Evolutionary conservation across 169 alveolate genomes (phyloP), one percentile per base, ranked within the genome.

Genomic region (Plasmodium knowlesi): DNA sequence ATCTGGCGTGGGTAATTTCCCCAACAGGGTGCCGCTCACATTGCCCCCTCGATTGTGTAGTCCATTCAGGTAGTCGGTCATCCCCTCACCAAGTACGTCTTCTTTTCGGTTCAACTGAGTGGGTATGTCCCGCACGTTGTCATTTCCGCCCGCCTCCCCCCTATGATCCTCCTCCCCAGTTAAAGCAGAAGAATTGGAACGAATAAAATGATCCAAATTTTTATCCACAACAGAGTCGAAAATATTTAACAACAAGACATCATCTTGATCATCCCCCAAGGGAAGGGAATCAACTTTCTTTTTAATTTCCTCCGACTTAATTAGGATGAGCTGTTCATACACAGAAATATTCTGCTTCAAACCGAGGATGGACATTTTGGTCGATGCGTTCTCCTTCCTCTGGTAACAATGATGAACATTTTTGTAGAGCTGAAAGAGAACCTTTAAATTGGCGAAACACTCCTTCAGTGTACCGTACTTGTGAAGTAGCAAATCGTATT

Each of bases 301-400:
- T 76, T 50, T 90, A 28, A 19, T 19, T 76, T 80, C 92, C 5
- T 90, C 95, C 10, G 54, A 80, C 30, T 90, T 79, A 19, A 90
- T 71, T 81, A 81, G 80, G 19, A 90, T 67, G 10, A 90, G 43
- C 70, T 90, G 92, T 5, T 90, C 95, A 81, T 90, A 82, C 28
- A 90, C 50, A 34, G 92, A 80, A 67, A 90, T 90, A 22, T 90
- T 82, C 70, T 90, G 95, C 28, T 90, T 90, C 83, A 90, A 70
- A 81, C 74, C 92, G 28, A 90, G 22, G 9, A 61, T 32, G 16
- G 83, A 39, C 22, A 90, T 12, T 67, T 79, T 81, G 25, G 53
- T 84, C 34, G 71, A 70, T 16, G 78, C 34, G n/a, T 54, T 81
- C 3, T 90, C 92, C 73, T 67, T 90, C 53, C 57, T 5, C 54